Conservation (phyloP, 108 stramenopile species). For the Stephanodiscus triporus region DNA sequence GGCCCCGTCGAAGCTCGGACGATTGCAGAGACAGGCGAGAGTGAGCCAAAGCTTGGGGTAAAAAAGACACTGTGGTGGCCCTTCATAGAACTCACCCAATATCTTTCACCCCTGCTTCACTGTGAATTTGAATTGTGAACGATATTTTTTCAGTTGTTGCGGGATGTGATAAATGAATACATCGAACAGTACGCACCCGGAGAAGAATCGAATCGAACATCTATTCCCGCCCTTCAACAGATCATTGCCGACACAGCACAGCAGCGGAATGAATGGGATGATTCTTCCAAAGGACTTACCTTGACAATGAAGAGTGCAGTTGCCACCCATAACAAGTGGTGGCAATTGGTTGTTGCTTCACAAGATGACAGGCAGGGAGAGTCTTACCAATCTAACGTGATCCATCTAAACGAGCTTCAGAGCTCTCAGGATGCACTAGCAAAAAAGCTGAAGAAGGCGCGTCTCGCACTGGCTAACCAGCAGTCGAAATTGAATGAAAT, state of each 20-base stretch:
- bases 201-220: neutral
- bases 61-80: neutral
- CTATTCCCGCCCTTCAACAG: neutral
- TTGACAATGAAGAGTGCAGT: neutral
- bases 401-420: too few species aligned
- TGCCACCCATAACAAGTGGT: too few species aligned
- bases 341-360: too few species aligned
- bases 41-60: neutral
- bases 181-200: neutral
- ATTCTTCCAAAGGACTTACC: neutral
- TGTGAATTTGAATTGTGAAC: neutral
- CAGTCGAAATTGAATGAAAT: too few species aligned
- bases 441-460: too few species aligned
- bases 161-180: neutral
- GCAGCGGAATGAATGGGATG: neutral
- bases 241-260: neutral
- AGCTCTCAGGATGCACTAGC: too few species aligned
- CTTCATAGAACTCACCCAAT: neutral
- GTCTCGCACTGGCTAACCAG: too few species aligned
- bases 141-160: neutral
- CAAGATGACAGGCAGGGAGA: too few species aligned
- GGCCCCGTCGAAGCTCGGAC: neutral
- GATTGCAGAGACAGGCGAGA: neutral
- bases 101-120: neutral
- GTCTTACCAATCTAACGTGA: too few species aligned